Base-by-base conservation (phyloP, 805 yeast genomes). In the Debaryomyces castellii region DNA sequence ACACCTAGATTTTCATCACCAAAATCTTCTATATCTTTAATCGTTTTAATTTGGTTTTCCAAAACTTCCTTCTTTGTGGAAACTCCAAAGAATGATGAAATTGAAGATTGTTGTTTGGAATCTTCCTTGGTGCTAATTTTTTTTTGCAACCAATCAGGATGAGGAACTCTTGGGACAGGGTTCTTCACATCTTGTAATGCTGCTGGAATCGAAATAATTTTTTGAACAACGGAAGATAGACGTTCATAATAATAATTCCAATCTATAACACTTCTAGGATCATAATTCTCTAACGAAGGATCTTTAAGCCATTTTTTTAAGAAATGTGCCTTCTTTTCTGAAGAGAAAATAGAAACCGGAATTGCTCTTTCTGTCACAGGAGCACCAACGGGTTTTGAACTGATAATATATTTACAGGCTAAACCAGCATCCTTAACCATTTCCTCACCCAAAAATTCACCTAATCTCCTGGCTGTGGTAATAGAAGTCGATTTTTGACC, bases 371-470 rank as follows among this genome's bases (percentile, higher is more conserved):
- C 98, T 0, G 99, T 89, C 24, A 91, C 91, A 0, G 99, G 96
- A 1, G 96, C 85, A 36, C 85, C 85, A 17, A 76, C 57, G 1
- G 99, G 99, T 52, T 80, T 82, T 40, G 82, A 80, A 49, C 97
- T 84, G 52, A 94, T 91, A 63, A 94, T 85, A 68, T 89, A 94
- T 64, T 89, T 90, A 68, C 97, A 92, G 5, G 96, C 96, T 49
- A 94, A 78, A 50, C 99, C 98, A 48, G 91, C 90, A 65, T 90
- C 98, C 57, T 89, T 91, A 2, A 90, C 95, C 96, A 92, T 92
- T 54, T 90, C 96, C 51, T 85, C 90, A 11, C 99, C 99, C 53
- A 94, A 74, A 61, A 94, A 92, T 55, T 94, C 97, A 47, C 97
- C 97, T 43, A 94, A 71, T 57, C 99, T 77, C 52, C 78, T 82